Evolutionary conservation across 345 rosid genomes (phyloP), one percentile per base, ranked within the genome.

Genomic region (Rhodamnia argentea): DNA sequence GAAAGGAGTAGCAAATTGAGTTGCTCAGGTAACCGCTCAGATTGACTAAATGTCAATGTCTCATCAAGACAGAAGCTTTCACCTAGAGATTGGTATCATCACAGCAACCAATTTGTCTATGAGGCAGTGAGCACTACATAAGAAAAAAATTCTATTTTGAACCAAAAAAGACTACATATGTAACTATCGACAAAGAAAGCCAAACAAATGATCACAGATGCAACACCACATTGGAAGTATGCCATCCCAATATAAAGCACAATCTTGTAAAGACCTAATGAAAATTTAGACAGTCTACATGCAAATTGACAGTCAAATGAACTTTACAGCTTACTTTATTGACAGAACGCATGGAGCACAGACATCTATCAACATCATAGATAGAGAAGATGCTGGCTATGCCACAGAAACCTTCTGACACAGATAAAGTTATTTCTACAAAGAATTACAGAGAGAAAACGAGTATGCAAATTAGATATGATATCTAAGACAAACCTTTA

Each of bases 11-110:
- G 44, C 44, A 56, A 58, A 85, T 40, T 70, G 78, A 42, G 93
- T 88, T 93, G 96, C 93, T 92, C 94, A 92, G 92, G 86, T 91
- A 90, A 93, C 95, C 90, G 90, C 94, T 90, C 94, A 90, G 92
- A 88, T 82, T 84, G 86, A 89, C 93, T 76, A 47, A 27, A 59
- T 50, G 93, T 86, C 90, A 64, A 88, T 37, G 76, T 86, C 85
- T 91, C 94, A 91, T 86, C 81, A 87, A 90, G 90, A 87, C 82
- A 54, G 24, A 82, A 62, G 85, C 84, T 85, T 85, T 87, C 88
- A 83, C 47, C 76, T 40, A 20, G 84, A 84, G 84, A 84, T 59
- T 47, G 51, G 62, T 53, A 29, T 89, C 91, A 90, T 91, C 93
- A 90, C 44, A 3, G 92, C 91, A 91, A 92, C 90, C 47, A 62